phyloP scores from a whole-genome alignment of 768 basidiomycete species.

The Boletus coccyginus region DNA sequence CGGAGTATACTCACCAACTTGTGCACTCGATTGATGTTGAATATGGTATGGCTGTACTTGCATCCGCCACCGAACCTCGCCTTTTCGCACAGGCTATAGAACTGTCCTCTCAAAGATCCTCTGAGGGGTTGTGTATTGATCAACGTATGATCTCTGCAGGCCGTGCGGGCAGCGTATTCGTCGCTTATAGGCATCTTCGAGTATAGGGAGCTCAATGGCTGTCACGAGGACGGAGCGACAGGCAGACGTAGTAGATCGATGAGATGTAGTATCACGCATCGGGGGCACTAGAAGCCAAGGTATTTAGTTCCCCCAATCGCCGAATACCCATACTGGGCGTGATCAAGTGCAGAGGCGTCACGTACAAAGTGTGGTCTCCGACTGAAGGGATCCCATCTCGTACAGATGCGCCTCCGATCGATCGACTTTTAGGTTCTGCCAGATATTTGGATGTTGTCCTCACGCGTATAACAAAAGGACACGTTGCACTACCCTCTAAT shows the following conservation, averaged over 20 bases:
- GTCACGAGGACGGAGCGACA: background rate
- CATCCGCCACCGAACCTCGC: background rate
- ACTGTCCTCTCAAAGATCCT: background rate
- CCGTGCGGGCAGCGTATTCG: constrained; percentile 19
- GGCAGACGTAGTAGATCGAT: background rate
- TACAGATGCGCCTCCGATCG: no score
- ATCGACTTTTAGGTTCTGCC: no score
- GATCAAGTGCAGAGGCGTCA: no score
- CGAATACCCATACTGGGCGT: no score
- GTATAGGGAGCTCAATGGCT: background rate
- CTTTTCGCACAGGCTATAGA: constrained; percentile 10
- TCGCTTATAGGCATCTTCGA: constrained; percentile 14
- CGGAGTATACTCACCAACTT: constrained; percentile 2
- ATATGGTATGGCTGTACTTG: constrained; percentile 21
- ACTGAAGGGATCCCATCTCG: no score
- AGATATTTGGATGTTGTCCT: no score
- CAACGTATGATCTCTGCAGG: constrained; percentile 12
- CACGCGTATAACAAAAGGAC: no score
- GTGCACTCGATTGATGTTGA: constrained; percentile 15
- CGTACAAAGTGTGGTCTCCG: no score
- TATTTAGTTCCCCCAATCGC: background rate
- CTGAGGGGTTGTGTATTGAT: constrained; percentile 9
- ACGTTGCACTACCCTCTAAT: no score
- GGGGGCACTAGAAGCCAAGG: background rate
- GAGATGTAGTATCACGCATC: background rate